These are phyloP conservation scores for Psilocybe azurescens DNA, from an alignment of 768 basidiomycete species.

Conservation along the genomic window DNA sequence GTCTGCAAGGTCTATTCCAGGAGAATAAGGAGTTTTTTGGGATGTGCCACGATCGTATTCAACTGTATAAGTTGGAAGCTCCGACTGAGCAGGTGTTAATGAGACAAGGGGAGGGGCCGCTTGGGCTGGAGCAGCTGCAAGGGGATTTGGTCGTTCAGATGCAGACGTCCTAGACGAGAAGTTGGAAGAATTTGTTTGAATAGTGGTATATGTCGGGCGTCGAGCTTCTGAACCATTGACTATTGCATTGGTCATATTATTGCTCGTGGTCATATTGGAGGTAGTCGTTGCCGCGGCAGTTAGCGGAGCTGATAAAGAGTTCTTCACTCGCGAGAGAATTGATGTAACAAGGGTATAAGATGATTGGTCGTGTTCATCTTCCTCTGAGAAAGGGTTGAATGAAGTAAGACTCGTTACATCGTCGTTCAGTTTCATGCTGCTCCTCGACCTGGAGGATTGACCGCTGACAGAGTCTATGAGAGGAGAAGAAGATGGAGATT, in stretches of 20 bases:
- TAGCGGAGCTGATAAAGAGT: constrained; percentile 71
- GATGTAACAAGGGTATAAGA: constrained; percentile 86
- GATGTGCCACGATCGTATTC: constrained; percentile 60
- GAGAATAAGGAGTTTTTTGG: constrained; percentile 51
- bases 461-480: constrained; percentile 40
- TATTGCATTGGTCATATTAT: constrained; percentile 34
- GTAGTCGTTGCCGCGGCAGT: constrained; percentile 54
- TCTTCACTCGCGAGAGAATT: constrained; percentile 82
- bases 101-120: constrained; percentile 86
- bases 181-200: constrained; percentile 52
- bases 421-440: constrained; percentile 59
- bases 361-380: constrained; percentile 89
- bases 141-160: constrained; percentile 63
- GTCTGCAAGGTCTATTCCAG: constrained; percentile 60
- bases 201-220: constrained; percentile 57
- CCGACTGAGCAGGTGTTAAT: constrained; percentile 83
- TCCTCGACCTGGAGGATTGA: constrained; percentile 63
- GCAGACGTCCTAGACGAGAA: constrained; percentile 51
- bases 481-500: constrained; percentile 38
- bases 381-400: constrained; percentile 92
- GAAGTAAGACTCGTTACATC: constrained; percentile 81
- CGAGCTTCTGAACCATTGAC: constrained; percentile 50
- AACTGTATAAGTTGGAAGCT: constrained; percentile 69
- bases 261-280: constrained; percentile 35
- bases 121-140: constrained; percentile 56